These are phyloP conservation scores for Tuber brumale DNA, from an alignment of 495 filamentous ascomycete species.

Conservation along the genomic window DNA sequence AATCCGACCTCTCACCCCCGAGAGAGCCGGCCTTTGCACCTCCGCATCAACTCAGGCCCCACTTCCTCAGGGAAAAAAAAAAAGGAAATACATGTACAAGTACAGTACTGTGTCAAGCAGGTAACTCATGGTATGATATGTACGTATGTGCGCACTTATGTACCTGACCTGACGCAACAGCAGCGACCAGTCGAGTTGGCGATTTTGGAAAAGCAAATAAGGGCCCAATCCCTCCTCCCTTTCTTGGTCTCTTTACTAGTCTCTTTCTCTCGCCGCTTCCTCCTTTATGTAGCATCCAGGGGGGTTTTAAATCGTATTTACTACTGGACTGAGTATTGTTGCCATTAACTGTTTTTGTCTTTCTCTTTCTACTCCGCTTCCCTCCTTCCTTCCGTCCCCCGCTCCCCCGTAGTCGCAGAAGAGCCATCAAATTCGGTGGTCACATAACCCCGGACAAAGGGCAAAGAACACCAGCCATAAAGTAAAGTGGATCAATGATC, in stretches of 20 bases:
- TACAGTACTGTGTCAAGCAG: neutral
- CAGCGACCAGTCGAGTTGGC: neutral
- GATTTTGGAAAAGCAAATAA: conserved; percentile 4
- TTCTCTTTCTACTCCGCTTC: neutral
- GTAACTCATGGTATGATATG: neutral
- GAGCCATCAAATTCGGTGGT: neutral
- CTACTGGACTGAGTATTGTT: neutral
- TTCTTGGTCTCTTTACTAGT: too few relatives aligned
- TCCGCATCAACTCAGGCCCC: neutral
- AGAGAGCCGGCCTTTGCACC: neutral
- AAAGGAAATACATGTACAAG: neutral
- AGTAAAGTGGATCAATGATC: neutral
- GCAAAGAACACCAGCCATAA: neutral
- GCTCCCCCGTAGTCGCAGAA: neutral
- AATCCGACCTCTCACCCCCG: neutral
- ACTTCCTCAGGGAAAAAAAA: neutral
- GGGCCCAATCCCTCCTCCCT: neutral
- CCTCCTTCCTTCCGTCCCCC: neutral
- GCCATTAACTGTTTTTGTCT: neutral
- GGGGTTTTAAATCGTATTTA: neutral
- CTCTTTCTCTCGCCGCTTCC: neutral
- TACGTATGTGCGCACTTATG: neutral
- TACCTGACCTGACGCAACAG: conserved; percentile 2
- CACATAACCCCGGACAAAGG: neutral
- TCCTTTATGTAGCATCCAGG: neutral